Evolutionary conservation across 805 yeast genomes (phyloP).

Genomic region (Trichomonascus vanleenenianus): DNA sequence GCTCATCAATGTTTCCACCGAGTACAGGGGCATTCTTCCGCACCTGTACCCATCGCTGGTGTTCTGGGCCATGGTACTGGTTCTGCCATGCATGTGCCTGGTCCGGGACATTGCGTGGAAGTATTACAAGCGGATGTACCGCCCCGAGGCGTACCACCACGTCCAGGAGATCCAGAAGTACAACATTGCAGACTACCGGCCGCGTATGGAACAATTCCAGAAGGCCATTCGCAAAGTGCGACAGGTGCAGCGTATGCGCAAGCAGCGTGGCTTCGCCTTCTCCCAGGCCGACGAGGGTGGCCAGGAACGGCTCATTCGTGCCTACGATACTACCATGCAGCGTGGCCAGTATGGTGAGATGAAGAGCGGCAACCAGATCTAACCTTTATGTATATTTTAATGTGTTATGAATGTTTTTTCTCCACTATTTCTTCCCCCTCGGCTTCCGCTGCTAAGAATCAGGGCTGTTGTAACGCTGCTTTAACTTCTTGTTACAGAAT

Average conservation of each 20-base stretch:
- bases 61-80: slow-evolving; percentile 77
- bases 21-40: slow-evolving; percentile 70
- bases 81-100: slow-evolving; percentile 71
- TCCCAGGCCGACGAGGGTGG: slow-evolving; percentile 95
- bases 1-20: slow-evolving; percentile 66
- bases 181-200: slow-evolving; percentile 86
- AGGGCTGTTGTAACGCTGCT: too few species aligned
- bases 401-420: neutral
- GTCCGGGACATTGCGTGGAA: slow-evolving; percentile 90
- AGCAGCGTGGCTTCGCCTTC: slow-evolving; percentile 97
- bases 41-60: slow-evolving; percentile 69
- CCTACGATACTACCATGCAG: slow-evolving; percentile 88
- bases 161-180: slow-evolving; percentile 96
- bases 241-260: slow-evolving; percentile 96
- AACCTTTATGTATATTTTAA: neutral
- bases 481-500: too few species aligned
- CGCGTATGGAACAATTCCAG: slow-evolving; percentile 95
- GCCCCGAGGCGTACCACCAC: slow-evolving; percentile 87
- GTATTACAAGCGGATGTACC: slow-evolving; percentile 84
- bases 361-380: slow-evolving; percentile 17
- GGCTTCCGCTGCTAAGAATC: too few species aligned
- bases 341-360: slow-evolving; percentile 68
- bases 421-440: too few species aligned
- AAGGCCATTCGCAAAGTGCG: slow-evolving; percentile 94
- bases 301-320: slow-evolving; percentile 82